phyloP scores from a whole-genome alignment of 352 stramenopile species.

The Peronospora farinosa region DNA sequence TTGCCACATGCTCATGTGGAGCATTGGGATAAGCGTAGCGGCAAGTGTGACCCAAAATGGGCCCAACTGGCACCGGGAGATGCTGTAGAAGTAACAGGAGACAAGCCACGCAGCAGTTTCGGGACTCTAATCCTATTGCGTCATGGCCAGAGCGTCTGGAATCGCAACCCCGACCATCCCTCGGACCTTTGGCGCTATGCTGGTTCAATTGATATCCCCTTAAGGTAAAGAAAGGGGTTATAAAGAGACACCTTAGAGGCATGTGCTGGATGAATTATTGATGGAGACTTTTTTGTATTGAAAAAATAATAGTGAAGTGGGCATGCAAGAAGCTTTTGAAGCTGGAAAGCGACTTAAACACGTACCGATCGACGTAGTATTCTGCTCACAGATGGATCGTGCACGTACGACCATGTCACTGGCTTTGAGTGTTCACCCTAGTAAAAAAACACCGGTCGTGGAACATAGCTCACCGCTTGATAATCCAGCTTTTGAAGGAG shows the following conservation, averaged over 20 bases:
- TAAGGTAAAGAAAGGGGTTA: constrained; percentile 28
- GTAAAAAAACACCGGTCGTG: constrained; percentile 75
- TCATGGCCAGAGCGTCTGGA: constrained; percentile 84
- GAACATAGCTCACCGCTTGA: constrained; percentile 71
- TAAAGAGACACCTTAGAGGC: too few relatives aligned
- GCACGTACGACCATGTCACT: constrained; percentile 70
- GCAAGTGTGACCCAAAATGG: constrained; percentile 55
- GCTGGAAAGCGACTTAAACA: constrained; percentile 69
- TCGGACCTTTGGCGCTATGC: constrained; percentile 78
- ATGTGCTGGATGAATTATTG: neutral
- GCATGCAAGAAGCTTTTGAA: constrained; percentile 79
- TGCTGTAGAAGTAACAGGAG: constrained; percentile 2
- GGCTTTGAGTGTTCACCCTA: constrained; percentile 72
- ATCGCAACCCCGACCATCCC: constrained; percentile 67
- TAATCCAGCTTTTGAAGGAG: constrained; percentile 52
- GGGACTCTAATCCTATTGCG: constrained; percentile 75
- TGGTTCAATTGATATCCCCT: constrained; percentile 75
- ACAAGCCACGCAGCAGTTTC: constrained; percentile 46
- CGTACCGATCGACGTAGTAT: constrained; percentile 76
- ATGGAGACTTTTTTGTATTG: too few relatives aligned
- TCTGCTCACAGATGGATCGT: constrained; percentile 83
- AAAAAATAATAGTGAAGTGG: constrained; percentile 43
- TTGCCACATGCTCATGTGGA: constrained; percentile 65
- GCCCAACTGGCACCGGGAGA: constrained; percentile 36
- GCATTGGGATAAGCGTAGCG: constrained; percentile 57